Base-by-base conservation (phyloP, 2,329 filamentous ascomycete species). In the Coniochaeta ligniaria region DNA sequence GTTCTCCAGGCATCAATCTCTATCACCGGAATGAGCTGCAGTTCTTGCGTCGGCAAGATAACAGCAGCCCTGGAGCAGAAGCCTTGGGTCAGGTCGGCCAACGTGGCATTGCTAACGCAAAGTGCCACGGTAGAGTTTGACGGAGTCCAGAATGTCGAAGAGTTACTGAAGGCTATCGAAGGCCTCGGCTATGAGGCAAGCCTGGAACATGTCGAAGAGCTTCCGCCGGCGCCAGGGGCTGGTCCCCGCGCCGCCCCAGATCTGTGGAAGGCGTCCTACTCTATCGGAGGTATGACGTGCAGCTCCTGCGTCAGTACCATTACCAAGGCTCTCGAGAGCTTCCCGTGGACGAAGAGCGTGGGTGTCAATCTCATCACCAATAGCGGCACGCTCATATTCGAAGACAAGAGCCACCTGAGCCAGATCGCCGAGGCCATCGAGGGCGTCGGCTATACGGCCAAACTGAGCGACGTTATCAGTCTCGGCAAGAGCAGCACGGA, bases 271-370 rank as follows among this genome's bases (percentile, higher is more conserved):
- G 82, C 78, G 1, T 79, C 76, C 0, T 64, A 86, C 20, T 83
- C 86, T 24, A 80, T 92, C 45, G 84, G 81, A 31, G 89, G 89
- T 59, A 91, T 92, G 88, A 90, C 86, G 5, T 92, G 89, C 69
- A 83, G 85, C 16, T 81, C 87, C 16, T 92, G 89, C 67, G 80
- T 80, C 59, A 87, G 86, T 67, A 78, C 80, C 41, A 84, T 92
- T 65, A 86, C 82, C 16, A 74, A 80, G 7, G 82, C 83, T 63
- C 71, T 92, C 43, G 74, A 82, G 54, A 82, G 83, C 62, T 73
- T 80, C 22, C 77, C 82, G 4, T 88, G 82, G 76, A 76, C 91
- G 28, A 76, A 78, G 58, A 80, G 82, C 6, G 78, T 83, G 45
- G 76, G 75, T 1, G 83, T 92, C 66, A 89, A 86, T 65, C 76